Evolutionary conservation across 805 yeast genomes (phyloP).

Genomic region (Metschnikowia noctiluminum): DNA sequence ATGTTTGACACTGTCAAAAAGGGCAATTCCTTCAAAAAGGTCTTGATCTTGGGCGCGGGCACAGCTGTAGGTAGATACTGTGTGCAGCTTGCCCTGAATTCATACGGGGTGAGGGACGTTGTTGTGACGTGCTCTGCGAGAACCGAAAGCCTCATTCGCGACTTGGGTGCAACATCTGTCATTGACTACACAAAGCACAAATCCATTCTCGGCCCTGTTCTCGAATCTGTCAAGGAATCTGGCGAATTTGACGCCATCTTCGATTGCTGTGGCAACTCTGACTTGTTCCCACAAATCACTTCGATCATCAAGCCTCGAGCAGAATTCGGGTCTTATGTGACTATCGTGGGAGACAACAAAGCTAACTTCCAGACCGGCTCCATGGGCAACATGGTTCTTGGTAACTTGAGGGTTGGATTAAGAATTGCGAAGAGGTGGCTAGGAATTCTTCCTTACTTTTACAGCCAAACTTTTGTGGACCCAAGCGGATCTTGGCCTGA

Average conservation of each 20-base stretch:
- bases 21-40: slow-evolving; percentile 43
- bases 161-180: slow-evolving; percentile 55
- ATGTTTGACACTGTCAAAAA: slow-evolving; percentile 28
- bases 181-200: slow-evolving; percentile 55
- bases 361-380: slow-evolving; percentile 25
- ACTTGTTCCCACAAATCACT: slow-evolving; percentile 42
- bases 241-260: slow-evolving; percentile 56
- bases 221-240: slow-evolving; percentile 30
- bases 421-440: slow-evolving; percentile 14
- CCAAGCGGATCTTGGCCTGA: slow-evolving; percentile 19
- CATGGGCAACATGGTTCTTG: background rate
- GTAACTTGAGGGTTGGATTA: slow-evolving; percentile 1
- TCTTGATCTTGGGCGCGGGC: slow-evolving; percentile 70
- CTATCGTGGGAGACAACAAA: slow-evolving; percentile 56
- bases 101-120: slow-evolving; percentile 43
- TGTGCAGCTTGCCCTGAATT: slow-evolving; percentile 53
- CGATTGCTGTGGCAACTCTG: slow-evolving; percentile 63
- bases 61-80: slow-evolving; percentile 62
- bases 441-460: slow-evolving; percentile 28
- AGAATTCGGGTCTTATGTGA: slow-evolving; percentile 44
- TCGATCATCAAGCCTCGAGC: slow-evolving; percentile 43
- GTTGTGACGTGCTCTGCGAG: slow-evolving; percentile 54
- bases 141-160: slow-evolving; percentile 42
- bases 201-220: slow-evolving; percentile 27
- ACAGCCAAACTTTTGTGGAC: slow-evolving; percentile 18